Base-by-base conservation (phyloP, 2,329 filamentous ascomycete genomes). In the Aspergillus versicolor region DNA sequence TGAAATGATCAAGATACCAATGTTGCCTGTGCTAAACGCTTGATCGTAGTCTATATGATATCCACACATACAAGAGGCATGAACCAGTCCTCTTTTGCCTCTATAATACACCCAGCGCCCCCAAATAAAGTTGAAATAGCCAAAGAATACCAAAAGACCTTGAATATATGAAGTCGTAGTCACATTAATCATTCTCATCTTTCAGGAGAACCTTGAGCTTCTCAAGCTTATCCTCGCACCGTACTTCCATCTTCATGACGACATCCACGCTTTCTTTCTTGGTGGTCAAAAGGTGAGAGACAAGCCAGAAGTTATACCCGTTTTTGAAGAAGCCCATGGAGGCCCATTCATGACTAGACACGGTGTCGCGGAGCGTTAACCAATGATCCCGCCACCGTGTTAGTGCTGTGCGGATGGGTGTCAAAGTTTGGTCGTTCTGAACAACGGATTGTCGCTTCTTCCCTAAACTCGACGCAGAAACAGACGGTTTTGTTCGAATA, bases 191-290 rank as follows among this genome's bases (percentile, higher is more conserved):
- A 27, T 60, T 67, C 21, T 76, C 73, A 51, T 75, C 73, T 46
- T 68, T 63, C 17, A 76, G 61, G 32, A 77, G 58, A 4, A 76
- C 74, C 40, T 74, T 77, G 50, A 77, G 61, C 54, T 75, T 74
- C 48, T 73, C 67, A 40, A 77, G 57, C 53, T 77, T 77, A 61
- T 77, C 75, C 49, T 77, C 75, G 37, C 75, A 77, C 51, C 73
- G 74, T n/a, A 77, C 72, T 47, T 77, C 75, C 73, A 76, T 76
- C 45, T 66, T 67, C 69, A 76, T 76, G 9, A 77, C 69, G 13
- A 77, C 73, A 52, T 77, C 75, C n/a, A 77, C 68, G 8, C 72
- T 73, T 53, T 76, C 71, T 45, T 75, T 75, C 38, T 74, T 75
- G 19, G 72, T 76, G 57, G 77, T 70, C 13, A 77, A 69, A 4